Evolutionary conservation across 495 filamentous ascomycete species (phyloP).

Genomic region (Aspergillus cristatus): DNA sequence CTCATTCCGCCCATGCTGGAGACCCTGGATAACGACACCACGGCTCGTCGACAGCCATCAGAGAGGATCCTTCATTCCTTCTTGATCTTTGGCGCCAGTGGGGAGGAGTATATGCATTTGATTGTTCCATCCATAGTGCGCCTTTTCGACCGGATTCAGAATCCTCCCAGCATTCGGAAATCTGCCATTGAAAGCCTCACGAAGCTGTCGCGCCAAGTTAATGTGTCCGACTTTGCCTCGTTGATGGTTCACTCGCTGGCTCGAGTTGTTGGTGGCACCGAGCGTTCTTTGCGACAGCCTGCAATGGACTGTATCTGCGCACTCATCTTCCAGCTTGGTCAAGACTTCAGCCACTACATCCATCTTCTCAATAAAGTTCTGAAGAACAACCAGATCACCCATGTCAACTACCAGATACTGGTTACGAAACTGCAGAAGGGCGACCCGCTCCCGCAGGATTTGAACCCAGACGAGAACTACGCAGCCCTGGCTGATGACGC

Average conservation of each 20-base stretch:
- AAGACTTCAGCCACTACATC: conserved; percentile 89
- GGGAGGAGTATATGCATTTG: conserved; percentile 97
- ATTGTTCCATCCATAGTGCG: conserved; percentile 94
- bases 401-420: conserved; percentile 82
- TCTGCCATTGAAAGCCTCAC: conserved; percentile 90
- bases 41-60: conserved; percentile 61
- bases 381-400: conserved; percentile 59
- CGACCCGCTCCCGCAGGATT: conserved; percentile 85
- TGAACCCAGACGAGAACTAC: conserved; percentile 82
- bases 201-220: conserved; percentile 90
- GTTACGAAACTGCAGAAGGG: conserved; percentile 89
- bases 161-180: conserved; percentile 69
- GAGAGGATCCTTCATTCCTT: conserved; percentile 92
- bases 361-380: conserved; percentile 75
- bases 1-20: conserved; percentile 88
- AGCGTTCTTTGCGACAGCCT: conserved; percentile 65
- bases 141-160: conserved; percentile 76
- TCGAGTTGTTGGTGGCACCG: conserved; percentile 61
- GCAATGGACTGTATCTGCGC: conserved; percentile 95
- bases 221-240: conserved; percentile 92
- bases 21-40: conserved; percentile 79
- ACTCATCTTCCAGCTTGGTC: conserved; percentile 88
- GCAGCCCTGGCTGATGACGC: conserved; percentile 68
- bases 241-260: conserved; percentile 88
- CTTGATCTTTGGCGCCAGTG: conserved; percentile 89